Percentiles rank a stretch among this genome's conserved stretches.
phyloP scores from a whole-genome alignment of 2,329 filamentous ascomycete species.

The Herpotrichia juniperi region DNA sequence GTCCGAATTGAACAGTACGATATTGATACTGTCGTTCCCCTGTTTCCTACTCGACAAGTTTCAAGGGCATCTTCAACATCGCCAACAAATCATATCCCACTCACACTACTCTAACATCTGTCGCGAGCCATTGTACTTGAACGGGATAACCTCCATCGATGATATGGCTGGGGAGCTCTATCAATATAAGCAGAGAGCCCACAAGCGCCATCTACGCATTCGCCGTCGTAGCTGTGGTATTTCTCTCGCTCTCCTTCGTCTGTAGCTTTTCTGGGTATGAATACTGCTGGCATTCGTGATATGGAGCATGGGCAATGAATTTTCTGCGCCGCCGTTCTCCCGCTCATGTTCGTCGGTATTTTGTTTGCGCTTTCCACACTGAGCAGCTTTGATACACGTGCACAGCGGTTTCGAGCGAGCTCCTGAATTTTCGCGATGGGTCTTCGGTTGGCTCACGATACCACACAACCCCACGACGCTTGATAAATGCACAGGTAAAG shows the following conservation, averaged over 20 bases:
- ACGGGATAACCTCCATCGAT: too few relatives aligned
- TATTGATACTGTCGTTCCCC: too few relatives aligned
- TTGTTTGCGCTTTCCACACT: background rate
- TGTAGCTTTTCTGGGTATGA: conserved; percentile 24
- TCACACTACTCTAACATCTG: too few relatives aligned
- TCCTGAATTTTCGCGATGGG: background rate
- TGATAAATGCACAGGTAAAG: too few relatives aligned
- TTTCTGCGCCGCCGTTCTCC: conserved; percentile 23
- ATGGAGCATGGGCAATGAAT: conserved; percentile 13
- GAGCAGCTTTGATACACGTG: background rate
- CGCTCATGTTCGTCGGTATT: conserved; percentile 9
- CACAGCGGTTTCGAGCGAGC: background rate
- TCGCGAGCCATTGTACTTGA: background rate
- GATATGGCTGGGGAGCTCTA: too few relatives aligned
- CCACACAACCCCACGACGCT: too few relatives aligned
- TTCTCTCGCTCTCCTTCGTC: conserved; percentile 20
- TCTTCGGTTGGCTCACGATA: too few relatives aligned
- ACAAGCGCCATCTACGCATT: conserved; percentile 18
- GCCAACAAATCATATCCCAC: too few relatives aligned
- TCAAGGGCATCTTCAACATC: too few relatives aligned
- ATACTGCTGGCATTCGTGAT: conserved; percentile 18
- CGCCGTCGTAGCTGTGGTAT: conserved; percentile 10
- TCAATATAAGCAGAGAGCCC: too few relatives aligned
- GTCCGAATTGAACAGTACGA: too few relatives aligned
- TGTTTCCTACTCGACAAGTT: too few relatives aligned